phyloP scores from a whole-genome alignment of 2,329 filamentous ascomycete genomes.

The Hortaea werneckii region DNA sequence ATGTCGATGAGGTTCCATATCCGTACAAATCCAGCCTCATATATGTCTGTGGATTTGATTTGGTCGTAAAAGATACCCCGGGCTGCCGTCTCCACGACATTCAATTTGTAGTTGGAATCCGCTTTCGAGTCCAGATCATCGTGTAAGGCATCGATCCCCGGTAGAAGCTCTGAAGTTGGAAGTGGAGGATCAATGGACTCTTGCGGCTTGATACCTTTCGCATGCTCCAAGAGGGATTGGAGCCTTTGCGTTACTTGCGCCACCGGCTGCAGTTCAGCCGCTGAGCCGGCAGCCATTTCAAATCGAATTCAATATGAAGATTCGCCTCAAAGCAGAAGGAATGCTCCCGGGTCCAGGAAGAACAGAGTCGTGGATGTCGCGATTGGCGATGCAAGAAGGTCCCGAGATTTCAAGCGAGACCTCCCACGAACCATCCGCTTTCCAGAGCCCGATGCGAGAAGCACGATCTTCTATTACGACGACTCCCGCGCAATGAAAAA shows the following conservation, averaged over 20 bases:
- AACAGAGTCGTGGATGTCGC: too few relatives aligned
- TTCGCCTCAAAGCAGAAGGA: neutral
- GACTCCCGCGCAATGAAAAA: too few relatives aligned
- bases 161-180: conserved; percentile 29
- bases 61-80: conserved; percentile 62
- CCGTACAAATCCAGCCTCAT: conserved; percentile 65
- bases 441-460: too few relatives aligned
- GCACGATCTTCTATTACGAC: too few relatives aligned
- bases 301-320: neutral
- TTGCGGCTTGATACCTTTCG: conserved; percentile 30
- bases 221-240: conserved; percentile 30
- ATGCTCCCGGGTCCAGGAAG: too few relatives aligned
- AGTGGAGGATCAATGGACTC: conserved; percentile 36
- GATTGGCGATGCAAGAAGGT: too few relatives aligned
- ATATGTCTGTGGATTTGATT: conserved; percentile 53
- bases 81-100: conserved; percentile 72
- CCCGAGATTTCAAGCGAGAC: too few relatives aligned
- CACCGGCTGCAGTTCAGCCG: conserved; percentile 19
- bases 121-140: conserved; percentile 17
- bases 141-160: conserved; percentile 16
- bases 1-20: conserved; percentile 94
- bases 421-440: too few relatives aligned
- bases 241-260: conserved; percentile 22
- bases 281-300: conserved; percentile 18
- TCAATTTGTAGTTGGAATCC: conserved; percentile 31